A percentile compares a stretch with the other conserved stretches of the same genome.
These are phyloP conservation scores for Zymoseptoria tritici DNA, from an alignment of 2,329 filamentous ascomycete species.

Conservation along the genomic window DNA sequence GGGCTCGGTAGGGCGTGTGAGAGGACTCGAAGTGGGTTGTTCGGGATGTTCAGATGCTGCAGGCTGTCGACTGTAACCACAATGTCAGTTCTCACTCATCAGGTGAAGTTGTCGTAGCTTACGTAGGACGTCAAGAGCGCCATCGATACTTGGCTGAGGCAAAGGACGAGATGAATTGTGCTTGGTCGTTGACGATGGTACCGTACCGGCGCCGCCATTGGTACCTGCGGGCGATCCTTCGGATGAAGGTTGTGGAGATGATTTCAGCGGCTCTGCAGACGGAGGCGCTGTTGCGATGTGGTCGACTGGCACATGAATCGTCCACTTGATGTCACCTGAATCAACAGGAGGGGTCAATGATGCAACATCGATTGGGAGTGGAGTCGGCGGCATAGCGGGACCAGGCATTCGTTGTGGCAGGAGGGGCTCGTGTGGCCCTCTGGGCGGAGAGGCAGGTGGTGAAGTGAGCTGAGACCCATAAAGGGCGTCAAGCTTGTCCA, in stretches of 20 bases:
- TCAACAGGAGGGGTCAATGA: conserved; percentile 42
- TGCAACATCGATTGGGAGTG: conserved; percentile 31
- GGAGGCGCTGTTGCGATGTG: not conserved
- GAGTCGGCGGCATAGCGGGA: conserved; percentile 22
- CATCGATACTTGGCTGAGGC: conserved; percentile 21
- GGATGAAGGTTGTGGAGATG: not conserved
- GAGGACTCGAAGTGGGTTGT: conserved; percentile 47
- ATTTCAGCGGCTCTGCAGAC: not conserved
- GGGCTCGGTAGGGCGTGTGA: conserved; percentile 56
- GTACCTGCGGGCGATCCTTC: not conserved
- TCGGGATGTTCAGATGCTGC: conserved; percentile 25
- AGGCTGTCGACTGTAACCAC: conserved; percentile 32
- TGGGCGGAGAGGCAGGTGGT: not conserved
- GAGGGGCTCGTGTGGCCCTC: not conserved
- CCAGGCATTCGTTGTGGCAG: conserved; percentile 4
- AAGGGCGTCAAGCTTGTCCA: conserved; percentile 10
- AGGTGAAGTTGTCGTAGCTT: conserved; percentile 6
- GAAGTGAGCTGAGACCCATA: not conserved
- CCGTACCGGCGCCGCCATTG: not conserved
- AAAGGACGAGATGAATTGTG: not conserved
- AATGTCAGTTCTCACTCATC: not conserved
- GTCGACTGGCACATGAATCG: not conserved
- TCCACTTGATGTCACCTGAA: conserved; percentile 35
- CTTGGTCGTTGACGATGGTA: not conserved
- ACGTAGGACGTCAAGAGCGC: conserved; percentile 25